These are phyloP conservation scores for Clarireedia paspali DNA, from an alignment of 2,329 filamentous ascomycete species.

Conservation along the genomic window DNA sequence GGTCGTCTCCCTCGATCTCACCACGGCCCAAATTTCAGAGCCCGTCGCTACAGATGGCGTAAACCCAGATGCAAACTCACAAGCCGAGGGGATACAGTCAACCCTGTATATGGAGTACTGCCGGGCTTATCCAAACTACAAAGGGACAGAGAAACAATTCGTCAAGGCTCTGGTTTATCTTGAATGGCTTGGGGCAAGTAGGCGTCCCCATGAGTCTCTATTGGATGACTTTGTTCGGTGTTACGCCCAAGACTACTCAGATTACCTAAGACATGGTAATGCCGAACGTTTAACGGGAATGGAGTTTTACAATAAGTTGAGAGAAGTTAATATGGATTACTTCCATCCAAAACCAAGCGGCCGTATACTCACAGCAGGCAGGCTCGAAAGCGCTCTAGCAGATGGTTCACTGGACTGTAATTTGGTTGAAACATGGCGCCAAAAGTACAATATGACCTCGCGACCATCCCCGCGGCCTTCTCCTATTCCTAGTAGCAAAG, in stretches of 20 bases:
- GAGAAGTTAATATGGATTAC: background rate
- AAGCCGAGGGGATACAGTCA: background rate
- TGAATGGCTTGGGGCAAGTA: constrained; percentile 31
- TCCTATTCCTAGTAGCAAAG: background rate
- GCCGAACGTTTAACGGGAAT: background rate
- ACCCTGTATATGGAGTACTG: constrained; percentile 33
- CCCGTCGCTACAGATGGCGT: background rate
- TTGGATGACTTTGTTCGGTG: constrained; percentile 46
- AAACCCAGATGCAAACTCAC: background rate
- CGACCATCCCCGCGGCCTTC: background rate
- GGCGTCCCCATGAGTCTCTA: constrained; percentile 35
- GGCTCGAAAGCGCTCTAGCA: background rate
- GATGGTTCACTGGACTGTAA: background rate
- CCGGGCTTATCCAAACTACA: constrained; percentile 37
- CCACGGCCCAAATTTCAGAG: background rate
- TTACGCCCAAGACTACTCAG: constrained; percentile 35
- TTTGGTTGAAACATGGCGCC: background rate
- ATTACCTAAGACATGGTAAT: background rate
- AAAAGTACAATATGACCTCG: background rate
- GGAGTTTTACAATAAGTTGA: background rate
- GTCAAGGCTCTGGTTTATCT: constrained; percentile 39
- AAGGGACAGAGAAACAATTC: constrained; percentile 35
- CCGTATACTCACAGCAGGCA: background rate
- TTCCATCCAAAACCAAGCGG: background rate
- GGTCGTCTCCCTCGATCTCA: too few species aligned